These are phyloP conservation scores for Komagataella phaffii DNA, from an alignment of 805 yeast genomes.

Conservation along the genomic window DNA sequence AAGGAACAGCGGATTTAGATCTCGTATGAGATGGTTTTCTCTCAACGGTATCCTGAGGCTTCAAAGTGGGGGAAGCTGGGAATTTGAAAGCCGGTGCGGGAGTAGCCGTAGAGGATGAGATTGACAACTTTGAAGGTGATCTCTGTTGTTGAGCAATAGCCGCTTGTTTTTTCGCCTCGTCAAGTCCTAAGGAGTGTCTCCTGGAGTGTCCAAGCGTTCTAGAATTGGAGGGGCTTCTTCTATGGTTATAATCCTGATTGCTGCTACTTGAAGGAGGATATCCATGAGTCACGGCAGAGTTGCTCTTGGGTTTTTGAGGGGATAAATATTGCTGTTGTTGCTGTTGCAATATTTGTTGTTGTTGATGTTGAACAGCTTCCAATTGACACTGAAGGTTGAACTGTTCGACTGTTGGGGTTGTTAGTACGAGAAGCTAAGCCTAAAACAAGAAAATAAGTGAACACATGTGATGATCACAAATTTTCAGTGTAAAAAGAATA, in stretches of 20 bases:
- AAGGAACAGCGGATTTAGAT: constrained; percentile 13
- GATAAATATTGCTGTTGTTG: constrained; percentile 23
- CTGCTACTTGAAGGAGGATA: constrained; percentile 6
- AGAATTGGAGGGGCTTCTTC: constrained; percentile 14
- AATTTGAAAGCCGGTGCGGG: constrained; percentile 37
- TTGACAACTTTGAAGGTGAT: constrained; percentile 19
- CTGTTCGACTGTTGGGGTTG: constrained; percentile 45
- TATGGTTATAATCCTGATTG: constrained; percentile 4
- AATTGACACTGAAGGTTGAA: constrained; percentile 82
- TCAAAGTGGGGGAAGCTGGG: constrained; percentile 25
- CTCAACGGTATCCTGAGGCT: constrained; percentile 1
- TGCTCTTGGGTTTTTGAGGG: constrained; percentile 9
- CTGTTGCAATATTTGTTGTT: constrained; percentile 74
- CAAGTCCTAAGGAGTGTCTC: constrained; percentile 83
- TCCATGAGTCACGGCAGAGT: constrained; percentile 7
- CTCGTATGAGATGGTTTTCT: constrained; percentile 17
- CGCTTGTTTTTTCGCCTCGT: constrained; percentile 95
- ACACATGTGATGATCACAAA: neutral
- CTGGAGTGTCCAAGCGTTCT: constrained; percentile 56
- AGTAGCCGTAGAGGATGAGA: constrained; percentile 5
- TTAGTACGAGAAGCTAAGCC: neutral
- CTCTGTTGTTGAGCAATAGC: constrained; percentile 78
- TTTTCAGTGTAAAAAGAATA: constrained; percentile 1
- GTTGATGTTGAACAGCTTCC: constrained; percentile 86
- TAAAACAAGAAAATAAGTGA: constrained; percentile 6